Evolutionary conservation across 768 basidiomycete genomes (phyloP).

Genomic region (Tulasnella calospora): DNA sequence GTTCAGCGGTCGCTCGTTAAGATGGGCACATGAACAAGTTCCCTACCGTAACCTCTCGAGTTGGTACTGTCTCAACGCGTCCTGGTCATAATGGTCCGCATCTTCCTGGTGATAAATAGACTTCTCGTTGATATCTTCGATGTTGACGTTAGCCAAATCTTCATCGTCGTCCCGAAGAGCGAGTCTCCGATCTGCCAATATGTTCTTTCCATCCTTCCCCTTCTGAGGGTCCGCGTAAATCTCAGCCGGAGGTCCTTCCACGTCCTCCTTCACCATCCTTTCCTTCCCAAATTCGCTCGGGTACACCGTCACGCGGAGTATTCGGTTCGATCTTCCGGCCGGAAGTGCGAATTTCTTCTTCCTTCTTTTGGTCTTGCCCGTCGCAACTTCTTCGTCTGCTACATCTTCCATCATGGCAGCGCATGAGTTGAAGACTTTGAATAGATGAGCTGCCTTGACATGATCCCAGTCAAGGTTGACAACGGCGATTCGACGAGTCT

Average conservation of each 20-base stretch:
- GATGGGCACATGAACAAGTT: not conserved
- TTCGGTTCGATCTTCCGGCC: slow-evolving; percentile 36
- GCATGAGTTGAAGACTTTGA: slow-evolving; percentile 86
- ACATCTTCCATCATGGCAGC: slow-evolving; percentile 52
- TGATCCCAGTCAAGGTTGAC: slow-evolving; percentile 99
- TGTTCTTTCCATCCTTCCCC: slow-evolving; percentile 31
- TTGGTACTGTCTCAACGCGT: slow-evolving; percentile 84
- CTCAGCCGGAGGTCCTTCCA: slow-evolving; percentile 81
- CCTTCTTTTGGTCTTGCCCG: slow-evolving; percentile 31
- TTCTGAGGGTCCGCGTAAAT: slow-evolving; percentile 58
- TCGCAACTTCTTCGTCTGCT: slow-evolving; percentile 39
- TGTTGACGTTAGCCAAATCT: slow-evolving; percentile 48
- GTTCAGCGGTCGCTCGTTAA: not conserved
- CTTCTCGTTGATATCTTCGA: slow-evolving; percentile 59
- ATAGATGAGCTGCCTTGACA: slow-evolving; percentile 81
- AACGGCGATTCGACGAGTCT: slow-evolving; percentile 71
- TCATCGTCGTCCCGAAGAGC: slow-evolving; percentile 27
- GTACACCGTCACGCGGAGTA: slow-evolving; percentile 77
- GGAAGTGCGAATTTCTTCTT: slow-evolving; percentile 43
- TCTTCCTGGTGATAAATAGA: slow-evolving; percentile 62
- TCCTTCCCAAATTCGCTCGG: slow-evolving; percentile 92
- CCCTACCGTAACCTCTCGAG: slow-evolving; percentile 78
- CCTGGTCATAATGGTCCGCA: slow-evolving; percentile 77
- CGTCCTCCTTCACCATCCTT: slow-evolving; percentile 79
- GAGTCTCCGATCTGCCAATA: not conserved